Base-by-base conservation (phyloP, 257 asterid species). In the Lithospermum erythrorhizon region DNA sequence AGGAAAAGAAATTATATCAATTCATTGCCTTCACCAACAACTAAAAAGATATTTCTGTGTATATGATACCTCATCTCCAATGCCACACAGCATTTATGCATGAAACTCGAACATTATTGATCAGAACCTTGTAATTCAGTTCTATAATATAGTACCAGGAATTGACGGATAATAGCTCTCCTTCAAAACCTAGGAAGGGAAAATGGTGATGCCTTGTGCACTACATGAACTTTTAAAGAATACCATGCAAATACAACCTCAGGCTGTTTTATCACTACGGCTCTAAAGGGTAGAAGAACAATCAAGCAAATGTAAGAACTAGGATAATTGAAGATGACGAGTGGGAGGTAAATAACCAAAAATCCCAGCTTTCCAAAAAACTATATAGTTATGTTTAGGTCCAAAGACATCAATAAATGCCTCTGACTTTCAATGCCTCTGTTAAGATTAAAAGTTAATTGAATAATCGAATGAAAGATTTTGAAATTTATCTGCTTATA, bases 21-120 rank as follows among this genome's bases (percentile, higher is more conserved):
- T 9, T 61, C 18, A 18, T 35, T 35, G 45, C 13, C 45, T 35
- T 35, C 45, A 35, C 11, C 11, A 35, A 35, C 14, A 35, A 35
- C 13, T 27, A 27, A 3, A 27, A 27, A 27, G 2, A 27, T 5
- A 27, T 27, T 27, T 27, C 32, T 27, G 32, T 7, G n/a, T 27
- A 27, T 27, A 21, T 19, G 25, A 29, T 76, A 83, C 90, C 90
- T 78, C 87, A 78, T 83, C 71, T 69, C 70, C 66, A 59, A 53
- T 68, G 57, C 61, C 70, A 59, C 61, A 63, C 63, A 60, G 69
- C 75, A 67, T 70, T 70, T 57, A 68, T 30, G 66, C 57, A 19
- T 32, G 65, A 37, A 48, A 56, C 53, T 51, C 37, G 17, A 52
- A 18, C 67, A 75, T 68, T 58, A 68, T 63, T 65, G 21, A 16